A percentile compares a stretch with the other conserved stretches of the same genome.
phyloP scores from a whole-genome alignment of 768 basidiomycete species.

The Boletus subparvulus region DNA sequence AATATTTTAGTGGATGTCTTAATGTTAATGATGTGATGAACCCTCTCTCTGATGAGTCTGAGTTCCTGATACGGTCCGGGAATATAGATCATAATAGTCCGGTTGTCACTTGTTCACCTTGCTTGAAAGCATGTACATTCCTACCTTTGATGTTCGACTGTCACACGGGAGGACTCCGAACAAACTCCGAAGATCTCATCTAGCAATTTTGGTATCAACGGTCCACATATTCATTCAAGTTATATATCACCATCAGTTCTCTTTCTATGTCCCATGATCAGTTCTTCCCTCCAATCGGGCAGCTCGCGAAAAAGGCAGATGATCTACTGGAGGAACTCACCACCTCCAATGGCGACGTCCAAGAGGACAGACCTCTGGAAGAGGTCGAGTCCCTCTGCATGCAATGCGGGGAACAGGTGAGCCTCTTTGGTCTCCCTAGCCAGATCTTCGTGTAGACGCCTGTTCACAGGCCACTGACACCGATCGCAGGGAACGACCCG shows the following conservation, averaged over 20 bases:
- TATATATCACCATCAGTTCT: background rate
- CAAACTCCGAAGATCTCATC: slow-evolving; percentile 1
- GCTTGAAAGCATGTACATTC: too few species aligned
- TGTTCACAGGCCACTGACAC: background rate
- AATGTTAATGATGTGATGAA: slow-evolving; percentile 20
- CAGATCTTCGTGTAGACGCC: background rate
- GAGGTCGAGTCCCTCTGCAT: slow-evolving; percentile 93
- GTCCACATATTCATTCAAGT: background rate
- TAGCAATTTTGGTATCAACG: background rate
- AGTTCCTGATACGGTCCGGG: too few species aligned
- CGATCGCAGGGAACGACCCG: slow-evolving; percentile 77
- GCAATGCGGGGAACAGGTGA: slow-evolving; percentile 87
- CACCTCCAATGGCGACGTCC: slow-evolving; percentile 35
- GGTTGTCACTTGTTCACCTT: too few species aligned
- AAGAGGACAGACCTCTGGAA: slow-evolving; percentile 56
- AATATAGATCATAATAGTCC: too few species aligned
- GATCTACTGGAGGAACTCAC: slow-evolving; percentile 27
- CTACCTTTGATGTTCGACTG: too few species aligned
- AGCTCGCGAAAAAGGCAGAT: slow-evolving; percentile 52
- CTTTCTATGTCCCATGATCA: slow-evolving; percentile 25
- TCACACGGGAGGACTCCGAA: too few species aligned
- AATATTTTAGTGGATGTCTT: slow-evolving; percentile 13
- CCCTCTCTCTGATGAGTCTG: background rate
- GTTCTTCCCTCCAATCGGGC: slow-evolving; percentile 60
- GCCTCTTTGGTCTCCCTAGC: slow-evolving; percentile 18